Percentiles rank a stretch among this genome's conserved stretches.
Evolutionary conservation across 2,329 filamentous ascomycete genomes (phyloP).

Genomic region (Ascocoryne sarcoides): DNA sequence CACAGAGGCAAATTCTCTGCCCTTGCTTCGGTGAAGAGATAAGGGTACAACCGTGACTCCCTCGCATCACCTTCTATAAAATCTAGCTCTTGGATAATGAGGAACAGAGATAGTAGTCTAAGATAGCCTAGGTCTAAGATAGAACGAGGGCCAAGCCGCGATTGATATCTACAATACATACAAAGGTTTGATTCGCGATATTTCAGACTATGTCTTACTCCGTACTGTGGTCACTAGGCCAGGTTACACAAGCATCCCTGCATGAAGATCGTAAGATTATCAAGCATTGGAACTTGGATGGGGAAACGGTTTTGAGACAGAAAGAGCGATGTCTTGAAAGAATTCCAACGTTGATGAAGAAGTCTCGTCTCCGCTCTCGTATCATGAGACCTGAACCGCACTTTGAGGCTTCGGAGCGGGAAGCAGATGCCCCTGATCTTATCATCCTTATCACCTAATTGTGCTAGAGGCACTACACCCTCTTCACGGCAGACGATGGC

Average conservation of each 20-base stretch:
- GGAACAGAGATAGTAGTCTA: no score
- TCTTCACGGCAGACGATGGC: background rate
- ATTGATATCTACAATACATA: no score
- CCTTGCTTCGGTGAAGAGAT: no score
- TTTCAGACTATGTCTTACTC: background rate
- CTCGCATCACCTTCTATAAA: no score
- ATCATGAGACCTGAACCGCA: background rate
- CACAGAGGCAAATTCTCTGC: no score
- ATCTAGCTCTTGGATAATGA: no score
- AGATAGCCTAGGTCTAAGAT: no score
- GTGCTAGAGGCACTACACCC: background rate
- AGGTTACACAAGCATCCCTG: background rate
- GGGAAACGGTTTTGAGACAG: background rate
- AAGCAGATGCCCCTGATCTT: background rate
- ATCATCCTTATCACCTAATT: background rate
- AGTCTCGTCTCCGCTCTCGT: background rate
- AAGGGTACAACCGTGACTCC: no score
- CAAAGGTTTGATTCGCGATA: no score
- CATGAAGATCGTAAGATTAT: background rate
- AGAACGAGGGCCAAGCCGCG: no score
- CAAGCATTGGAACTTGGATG: background rate
- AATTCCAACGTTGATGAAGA: background rate
- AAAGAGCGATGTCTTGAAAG: background rate
- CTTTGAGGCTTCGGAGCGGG: background rate
- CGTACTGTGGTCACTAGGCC: background rate